Evolutionary conservation across 78 protist species (phyloP).

Genomic region (Dictyostelium intermedium): DNA sequence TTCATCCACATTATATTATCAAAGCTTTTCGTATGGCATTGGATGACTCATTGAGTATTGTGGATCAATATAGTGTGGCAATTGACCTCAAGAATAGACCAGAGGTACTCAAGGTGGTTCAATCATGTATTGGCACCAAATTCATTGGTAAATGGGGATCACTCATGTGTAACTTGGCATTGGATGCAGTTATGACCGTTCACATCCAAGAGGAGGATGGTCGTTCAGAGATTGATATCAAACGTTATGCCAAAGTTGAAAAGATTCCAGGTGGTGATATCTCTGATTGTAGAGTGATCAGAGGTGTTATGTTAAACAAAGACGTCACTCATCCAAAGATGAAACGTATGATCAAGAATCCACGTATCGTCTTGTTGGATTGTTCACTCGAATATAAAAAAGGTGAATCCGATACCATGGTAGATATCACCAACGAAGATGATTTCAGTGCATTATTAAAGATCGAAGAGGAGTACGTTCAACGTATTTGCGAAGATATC

Average conservation of each 20-base stretch:
- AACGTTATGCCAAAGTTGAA: slow-evolving; percentile 97
- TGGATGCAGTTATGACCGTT: slow-evolving; percentile 97
- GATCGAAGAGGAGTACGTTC: slow-evolving; percentile 97
- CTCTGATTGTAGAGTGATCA: slow-evolving; percentile 93
- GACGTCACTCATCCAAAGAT: slow-evolving; percentile 98
- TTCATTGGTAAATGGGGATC: slow-evolving; percentile 89
- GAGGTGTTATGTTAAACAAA: slow-evolving; percentile 99
- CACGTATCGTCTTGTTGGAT: slow-evolving; percentile 98
- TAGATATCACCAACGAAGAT: slow-evolving; percentile 93
- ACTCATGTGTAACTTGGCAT: slow-evolving; percentile 95
- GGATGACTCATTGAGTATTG: slow-evolving; percentile 88
- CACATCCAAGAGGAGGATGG: slow-evolving; percentile 74
- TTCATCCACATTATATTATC: slow-evolving; percentile 96
- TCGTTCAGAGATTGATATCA: slow-evolving; percentile 95
- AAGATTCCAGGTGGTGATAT: slow-evolving; percentile 99
- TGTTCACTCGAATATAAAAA: slow-evolving; percentile 99
- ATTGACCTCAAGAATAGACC: slow-evolving; percentile 88
- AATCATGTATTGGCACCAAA: slow-evolving; percentile 93
- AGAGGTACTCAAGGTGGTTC: slow-evolving; percentile 83
- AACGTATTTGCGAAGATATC: slow-evolving; percentile 91
- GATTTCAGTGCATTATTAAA: slow-evolving; percentile 90
- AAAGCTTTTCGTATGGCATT: slow-evolving; percentile 91
- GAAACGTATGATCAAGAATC: slow-evolving; percentile 97
- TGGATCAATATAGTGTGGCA: slow-evolving; percentile 83
- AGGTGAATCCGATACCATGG: slow-evolving; percentile 96